A percentile compares a stretch with the other conserved stretches of the same genome.
Conservation (phyloP, 2,329 filamentous ascomycete species). For the Fusarium metavorans region DNA sequence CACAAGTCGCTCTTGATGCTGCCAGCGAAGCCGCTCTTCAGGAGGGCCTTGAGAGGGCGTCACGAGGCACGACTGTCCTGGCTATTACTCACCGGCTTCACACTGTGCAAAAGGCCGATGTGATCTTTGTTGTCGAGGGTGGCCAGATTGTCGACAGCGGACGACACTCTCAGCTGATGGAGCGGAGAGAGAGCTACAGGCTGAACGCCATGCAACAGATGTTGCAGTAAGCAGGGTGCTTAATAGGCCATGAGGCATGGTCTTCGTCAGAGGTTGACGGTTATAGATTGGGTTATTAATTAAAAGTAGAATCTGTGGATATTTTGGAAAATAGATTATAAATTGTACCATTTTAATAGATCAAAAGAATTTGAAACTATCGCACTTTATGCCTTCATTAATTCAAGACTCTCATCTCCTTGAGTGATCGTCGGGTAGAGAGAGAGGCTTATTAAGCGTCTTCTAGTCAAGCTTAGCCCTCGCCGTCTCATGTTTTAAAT, state of each 20-base stretch:
- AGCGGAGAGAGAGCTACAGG: slow-evolving; percentile 63
- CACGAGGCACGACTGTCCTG: slow-evolving; percentile 65
- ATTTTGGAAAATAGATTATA: background rate
- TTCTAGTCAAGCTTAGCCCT: slow-evolving; percentile 5
- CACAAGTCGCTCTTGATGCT: slow-evolving; percentile 80
- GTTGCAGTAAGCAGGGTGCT: slow-evolving; percentile 40
- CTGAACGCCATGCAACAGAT: slow-evolving; percentile 65
- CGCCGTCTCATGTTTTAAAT: background rate
- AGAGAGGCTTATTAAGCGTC: slow-evolving; percentile 26
- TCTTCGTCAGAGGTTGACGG: background rate
- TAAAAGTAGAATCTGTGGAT: background rate
- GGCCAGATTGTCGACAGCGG: slow-evolving; percentile 64
- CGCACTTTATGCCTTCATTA: background rate
- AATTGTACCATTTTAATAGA: background rate
- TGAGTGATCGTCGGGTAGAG: background rate
- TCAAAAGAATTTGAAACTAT: background rate
- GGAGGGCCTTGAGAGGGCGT: slow-evolving; percentile 71
- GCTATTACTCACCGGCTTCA: slow-evolving; percentile 69
- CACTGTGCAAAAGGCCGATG: slow-evolving; percentile 67
- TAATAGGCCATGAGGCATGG: background rate
- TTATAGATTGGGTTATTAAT: background rate
- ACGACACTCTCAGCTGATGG: slow-evolving; percentile 64
- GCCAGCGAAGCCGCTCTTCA: slow-evolving; percentile 76
- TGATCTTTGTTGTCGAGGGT: slow-evolving; percentile 67
- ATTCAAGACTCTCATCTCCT: background rate